Percentiles rank a stretch among this genome's conserved stretches.
Conservation (phyloP, 495 filamentous ascomycete genomes). For the Podospora fimiseda region DNA sequence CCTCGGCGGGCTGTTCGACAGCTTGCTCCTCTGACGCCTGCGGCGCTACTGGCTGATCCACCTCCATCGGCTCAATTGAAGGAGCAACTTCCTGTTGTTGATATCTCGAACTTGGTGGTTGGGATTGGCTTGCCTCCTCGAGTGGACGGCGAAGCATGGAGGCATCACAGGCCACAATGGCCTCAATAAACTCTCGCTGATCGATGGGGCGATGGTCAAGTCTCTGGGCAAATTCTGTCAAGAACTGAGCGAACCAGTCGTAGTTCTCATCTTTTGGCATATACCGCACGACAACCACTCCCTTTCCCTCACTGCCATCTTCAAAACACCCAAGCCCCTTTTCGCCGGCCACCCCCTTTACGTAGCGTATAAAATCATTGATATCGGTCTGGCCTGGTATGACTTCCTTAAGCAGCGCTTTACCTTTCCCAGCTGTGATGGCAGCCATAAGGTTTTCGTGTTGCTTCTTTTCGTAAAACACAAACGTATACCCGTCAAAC, state of each 20-base stretch:
- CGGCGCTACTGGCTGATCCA: constrained; percentile 22
- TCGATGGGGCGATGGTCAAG: constrained; percentile 78
- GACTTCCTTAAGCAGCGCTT: constrained; percentile 62
- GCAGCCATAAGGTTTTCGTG: constrained; percentile 66
- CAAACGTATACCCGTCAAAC: constrained; percentile 82
- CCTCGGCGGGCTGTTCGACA: constrained; percentile 2
- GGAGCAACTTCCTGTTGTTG: constrained; percentile 7
- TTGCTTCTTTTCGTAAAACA: constrained; percentile 77
- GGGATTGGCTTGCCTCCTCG: constrained; percentile 28
- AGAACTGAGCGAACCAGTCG: constrained; percentile 65
- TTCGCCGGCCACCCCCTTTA: constrained; percentile 65
- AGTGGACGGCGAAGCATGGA: constrained; percentile 60
- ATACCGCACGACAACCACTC: constrained; percentile 75
- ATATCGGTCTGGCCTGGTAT: constrained; percentile 60
- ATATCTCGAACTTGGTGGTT: constrained; percentile 1
- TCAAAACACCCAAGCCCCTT: constrained; percentile 60
- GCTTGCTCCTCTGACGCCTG: too few relatives aligned
- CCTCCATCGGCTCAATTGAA: constrained; percentile 26
- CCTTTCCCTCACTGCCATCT: constrained; percentile 56
- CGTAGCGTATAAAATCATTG: constrained; percentile 70
- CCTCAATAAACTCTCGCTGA: constrained; percentile 89
- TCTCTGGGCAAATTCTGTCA: constrained; percentile 56
- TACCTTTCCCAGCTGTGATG: constrained; percentile 76
- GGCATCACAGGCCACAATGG: constrained; percentile 73
- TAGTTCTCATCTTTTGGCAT: constrained; percentile 54